These are phyloP conservation scores for Salix exigua DNA, from an alignment of 345 rosid genomes.

Conservation along the genomic window DNA sequence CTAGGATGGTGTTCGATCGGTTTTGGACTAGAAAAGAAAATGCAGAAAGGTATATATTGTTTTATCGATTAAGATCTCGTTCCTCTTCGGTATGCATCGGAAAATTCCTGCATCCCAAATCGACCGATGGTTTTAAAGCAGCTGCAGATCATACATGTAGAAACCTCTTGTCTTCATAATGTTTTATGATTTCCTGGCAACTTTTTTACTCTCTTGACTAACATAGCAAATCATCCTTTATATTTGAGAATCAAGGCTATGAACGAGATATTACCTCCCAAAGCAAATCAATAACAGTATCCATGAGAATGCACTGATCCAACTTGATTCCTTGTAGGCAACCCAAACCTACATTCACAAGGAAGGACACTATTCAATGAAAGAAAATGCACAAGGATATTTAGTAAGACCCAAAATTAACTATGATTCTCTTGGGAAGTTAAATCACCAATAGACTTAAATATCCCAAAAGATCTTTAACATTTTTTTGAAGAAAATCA, in stretches of 20 bases:
- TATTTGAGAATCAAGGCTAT: not conserved
- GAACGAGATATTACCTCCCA: constrained; percentile 58
- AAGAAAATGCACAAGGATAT: not conserved
- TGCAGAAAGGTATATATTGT: not conserved
- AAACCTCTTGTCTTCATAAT: not conserved
- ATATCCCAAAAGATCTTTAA: not conserved
- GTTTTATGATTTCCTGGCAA: not conserved
- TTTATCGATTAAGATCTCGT: not conserved
- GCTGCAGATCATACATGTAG: not conserved
- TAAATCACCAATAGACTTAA: not conserved
- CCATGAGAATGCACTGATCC: constrained; percentile 63
- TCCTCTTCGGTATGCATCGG: not conserved
- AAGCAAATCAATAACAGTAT: constrained; percentile 60
- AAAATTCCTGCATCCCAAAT: not conserved
- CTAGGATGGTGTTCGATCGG: not conserved
- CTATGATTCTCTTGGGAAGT: not conserved
- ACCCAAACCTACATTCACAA: constrained; percentile 58
- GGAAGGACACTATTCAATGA: not conserved
- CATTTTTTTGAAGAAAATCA: not conserved
- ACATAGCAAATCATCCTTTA: not conserved
- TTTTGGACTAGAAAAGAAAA: not conserved
- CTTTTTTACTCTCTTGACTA: not conserved
- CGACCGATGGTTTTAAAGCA: not conserved
- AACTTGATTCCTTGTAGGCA: constrained; percentile 74
- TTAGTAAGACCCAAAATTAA: not conserved